These are phyloP conservation scores for Tulasnella sp. DNA, from an alignment of 768 basidiomycete species.

Conservation along the genomic window DNA sequence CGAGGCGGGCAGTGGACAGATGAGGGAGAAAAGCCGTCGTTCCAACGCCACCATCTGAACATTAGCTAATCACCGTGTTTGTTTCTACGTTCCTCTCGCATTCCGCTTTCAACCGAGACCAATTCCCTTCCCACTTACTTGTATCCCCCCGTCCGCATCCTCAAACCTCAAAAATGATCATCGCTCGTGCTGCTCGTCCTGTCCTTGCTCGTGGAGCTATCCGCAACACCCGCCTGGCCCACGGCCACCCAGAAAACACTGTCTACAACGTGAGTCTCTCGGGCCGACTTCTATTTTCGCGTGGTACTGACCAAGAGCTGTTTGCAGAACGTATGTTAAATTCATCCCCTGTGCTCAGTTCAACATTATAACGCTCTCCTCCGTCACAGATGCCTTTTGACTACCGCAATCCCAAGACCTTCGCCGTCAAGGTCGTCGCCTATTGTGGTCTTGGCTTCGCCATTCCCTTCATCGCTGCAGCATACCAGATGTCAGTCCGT, in stretches of 20 bases:
- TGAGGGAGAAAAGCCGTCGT: background rate
- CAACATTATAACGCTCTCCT: background rate
- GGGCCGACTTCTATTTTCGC: background rate
- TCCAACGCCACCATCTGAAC: background rate
- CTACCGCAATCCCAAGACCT: constrained; percentile 29
- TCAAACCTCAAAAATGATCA: constrained; percentile 22
- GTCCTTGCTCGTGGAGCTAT: constrained; percentile 19
- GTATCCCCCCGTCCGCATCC: background rate
- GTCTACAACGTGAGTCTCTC: constrained; percentile 29
- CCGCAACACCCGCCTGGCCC: constrained; percentile 21
- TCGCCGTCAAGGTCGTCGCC: constrained; percentile 28
- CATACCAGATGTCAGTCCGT: constrained; percentile 28
- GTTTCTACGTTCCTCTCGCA: background rate
- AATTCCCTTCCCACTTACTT: constrained; percentile 10
- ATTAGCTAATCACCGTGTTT: constrained; percentile 10
- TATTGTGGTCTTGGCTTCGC: constrained; percentile 26
- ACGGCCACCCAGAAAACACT: constrained; percentile 28
- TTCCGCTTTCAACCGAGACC: constrained; percentile 14
- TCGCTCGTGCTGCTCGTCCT: constrained; percentile 28
- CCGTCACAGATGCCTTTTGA: constrained; percentile 29
- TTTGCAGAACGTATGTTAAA: constrained; percentile 21
- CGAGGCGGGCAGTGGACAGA: background rate
- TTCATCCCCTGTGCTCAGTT: background rate
- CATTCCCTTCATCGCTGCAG: constrained; percentile 30
- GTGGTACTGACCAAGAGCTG: background rate